A percentile compares a stretch with the other conserved stretches of the same genome.
Conservation (phyloP, 345 rosid genomes). For the Raphanus raphanistrum region DNA sequence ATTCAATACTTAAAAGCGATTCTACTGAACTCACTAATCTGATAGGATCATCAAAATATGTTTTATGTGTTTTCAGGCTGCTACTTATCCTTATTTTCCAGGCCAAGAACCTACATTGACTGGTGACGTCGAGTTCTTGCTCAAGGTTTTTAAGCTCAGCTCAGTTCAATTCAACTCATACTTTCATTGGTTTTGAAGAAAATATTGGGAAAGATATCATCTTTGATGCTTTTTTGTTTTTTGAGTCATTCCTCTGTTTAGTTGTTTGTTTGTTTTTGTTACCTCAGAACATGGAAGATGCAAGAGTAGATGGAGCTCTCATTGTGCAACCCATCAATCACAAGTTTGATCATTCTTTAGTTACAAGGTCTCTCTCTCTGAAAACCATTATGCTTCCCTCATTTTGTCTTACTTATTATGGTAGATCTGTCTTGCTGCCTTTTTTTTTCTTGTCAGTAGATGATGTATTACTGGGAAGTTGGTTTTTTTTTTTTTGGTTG, state of each 20-base stretch:
- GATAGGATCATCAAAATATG: background rate
- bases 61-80: constrained; percentile 53
- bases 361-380: constrained; percentile 55
- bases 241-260: background rate
- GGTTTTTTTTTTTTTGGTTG: background rate
- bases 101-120: constrained; percentile 84
- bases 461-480: background rate
- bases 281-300: constrained; percentile 79
- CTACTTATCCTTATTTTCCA: constrained; percentile 76
- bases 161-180: background rate
- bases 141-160: constrained; percentile 52
- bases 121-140: constrained; percentile 81
- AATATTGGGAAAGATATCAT: background rate
- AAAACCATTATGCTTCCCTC: constrained; percentile 9
- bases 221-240: background rate
- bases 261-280: background rate
- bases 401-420: background rate
- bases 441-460: background rate
- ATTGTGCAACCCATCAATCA: constrained; percentile 96
- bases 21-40: background rate
- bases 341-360: constrained; percentile 87
- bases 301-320: constrained; percentile 88
- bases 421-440: background rate
- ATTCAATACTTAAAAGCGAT: too few species aligned
- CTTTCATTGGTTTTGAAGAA: background rate